Conservation (phyloP, 306 rosid species). For the Vigna radiata region DNA sequence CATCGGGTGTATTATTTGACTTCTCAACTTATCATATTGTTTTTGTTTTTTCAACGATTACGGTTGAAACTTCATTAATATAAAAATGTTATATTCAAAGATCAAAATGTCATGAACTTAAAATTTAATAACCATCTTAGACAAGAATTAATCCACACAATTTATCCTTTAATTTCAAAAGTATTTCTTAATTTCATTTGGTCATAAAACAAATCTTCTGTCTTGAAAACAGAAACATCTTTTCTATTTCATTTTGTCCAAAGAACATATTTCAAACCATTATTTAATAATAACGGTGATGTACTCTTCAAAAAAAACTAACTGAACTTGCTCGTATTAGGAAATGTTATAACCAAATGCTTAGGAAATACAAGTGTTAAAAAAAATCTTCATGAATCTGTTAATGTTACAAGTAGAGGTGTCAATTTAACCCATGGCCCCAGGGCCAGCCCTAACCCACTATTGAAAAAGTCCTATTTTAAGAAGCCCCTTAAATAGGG, state of each 20-base stretch:
- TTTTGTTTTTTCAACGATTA: background rate
- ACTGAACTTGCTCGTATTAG: background rate
- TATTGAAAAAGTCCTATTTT: too few relatives aligned
- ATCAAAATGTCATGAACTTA: background rate
- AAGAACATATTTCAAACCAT: background rate
- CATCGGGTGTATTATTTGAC: background rate
- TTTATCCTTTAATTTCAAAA: background rate
- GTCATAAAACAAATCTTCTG: background rate
- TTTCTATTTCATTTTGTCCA: too few relatives aligned
- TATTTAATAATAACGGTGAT: background rate
- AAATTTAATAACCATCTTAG: background rate
- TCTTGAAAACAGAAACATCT: too few relatives aligned
- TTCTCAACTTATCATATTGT: background rate
- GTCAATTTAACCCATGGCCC: too few relatives aligned
- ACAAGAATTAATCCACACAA: background rate
- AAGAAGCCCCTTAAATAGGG: too few relatives aligned
- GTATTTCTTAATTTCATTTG: background rate
- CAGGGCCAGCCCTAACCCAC: too few relatives aligned
- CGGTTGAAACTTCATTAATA: background rate
- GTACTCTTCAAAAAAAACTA: background rate
- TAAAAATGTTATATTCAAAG: background rate
- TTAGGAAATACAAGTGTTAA: background rate
- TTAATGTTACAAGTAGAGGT: background rate
- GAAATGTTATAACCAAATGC: background rate
- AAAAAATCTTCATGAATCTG: slow-evolving; percentile 6